phyloP scores from a whole-genome alignment of 2,329 filamentous ascomycete genomes.

The Sporothrix mexicana region DNA sequence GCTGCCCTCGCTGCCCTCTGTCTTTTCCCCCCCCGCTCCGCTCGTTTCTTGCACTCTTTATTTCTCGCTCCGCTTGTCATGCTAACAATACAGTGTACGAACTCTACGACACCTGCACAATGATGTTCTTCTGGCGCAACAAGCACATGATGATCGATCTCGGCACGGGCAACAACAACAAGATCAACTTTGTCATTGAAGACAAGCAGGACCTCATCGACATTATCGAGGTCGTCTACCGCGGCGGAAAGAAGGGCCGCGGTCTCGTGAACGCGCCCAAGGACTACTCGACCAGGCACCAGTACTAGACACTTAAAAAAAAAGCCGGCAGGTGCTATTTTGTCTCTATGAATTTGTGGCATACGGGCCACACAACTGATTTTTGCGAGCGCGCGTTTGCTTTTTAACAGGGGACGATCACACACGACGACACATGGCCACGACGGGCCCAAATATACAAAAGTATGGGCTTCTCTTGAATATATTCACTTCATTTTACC shows the following conservation, averaged over 20 bases:
- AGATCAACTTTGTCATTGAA: conserved; percentile 61
- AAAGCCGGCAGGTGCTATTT: neutral
- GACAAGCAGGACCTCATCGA: conserved; percentile 99
- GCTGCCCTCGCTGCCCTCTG: neutral
- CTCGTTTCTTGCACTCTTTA: neutral
- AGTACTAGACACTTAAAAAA: conserved; percentile 55
- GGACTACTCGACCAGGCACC: conserved; percentile 72
- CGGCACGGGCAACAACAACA: conserved; percentile 96
- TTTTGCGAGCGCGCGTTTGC: conserved; percentile 6
- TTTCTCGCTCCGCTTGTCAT: conserved; percentile 55
- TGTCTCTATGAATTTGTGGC: neutral
- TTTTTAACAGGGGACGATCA: neutral
- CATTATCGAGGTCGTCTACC: conserved; percentile 97
- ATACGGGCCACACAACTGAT: neutral
- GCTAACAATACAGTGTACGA: conserved; percentile 82
- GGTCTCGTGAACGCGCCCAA: conserved; percentile 97
- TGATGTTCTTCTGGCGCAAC: conserved; percentile 90
- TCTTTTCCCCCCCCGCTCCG: too few species aligned
- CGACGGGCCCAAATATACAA: neutral
- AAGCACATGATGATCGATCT: conserved; percentile 99
- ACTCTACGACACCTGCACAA: conserved; percentile 75
- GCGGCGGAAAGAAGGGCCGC: conserved; percentile 96
- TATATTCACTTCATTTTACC: neutral
- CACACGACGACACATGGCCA: neutral
- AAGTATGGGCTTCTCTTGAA: conserved; percentile 18